A percentile compares a stretch with the other conserved stretches of the same genome.
Evolutionary conservation across 495 filamentous ascomycete species (phyloP).

Genomic region (Xylaria telfairii): DNA sequence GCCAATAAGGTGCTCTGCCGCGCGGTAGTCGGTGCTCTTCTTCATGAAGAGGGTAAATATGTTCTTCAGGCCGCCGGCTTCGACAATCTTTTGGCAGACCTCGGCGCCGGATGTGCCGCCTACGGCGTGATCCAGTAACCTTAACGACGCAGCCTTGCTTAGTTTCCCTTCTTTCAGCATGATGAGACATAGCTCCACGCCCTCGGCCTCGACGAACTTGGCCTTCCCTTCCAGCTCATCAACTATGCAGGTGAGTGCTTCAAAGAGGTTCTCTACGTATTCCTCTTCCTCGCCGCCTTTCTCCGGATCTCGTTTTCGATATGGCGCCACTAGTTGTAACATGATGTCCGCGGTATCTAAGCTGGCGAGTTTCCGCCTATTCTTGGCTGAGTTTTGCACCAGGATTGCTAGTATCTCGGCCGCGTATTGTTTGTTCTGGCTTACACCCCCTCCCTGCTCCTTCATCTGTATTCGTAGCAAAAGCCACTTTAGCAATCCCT

Average conservation of each 20-base stretch:
- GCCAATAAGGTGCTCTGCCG: constrained; percentile 84
- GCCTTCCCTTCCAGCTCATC: constrained; percentile 77
- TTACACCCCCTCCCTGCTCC: constrained; percentile 44
- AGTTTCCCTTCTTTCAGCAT: constrained; percentile 79
- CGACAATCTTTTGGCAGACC: constrained; percentile 78
- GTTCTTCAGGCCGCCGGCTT: constrained; percentile 83
- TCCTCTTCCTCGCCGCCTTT: constrained; percentile 93
- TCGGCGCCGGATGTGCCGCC: constrained; percentile 58
- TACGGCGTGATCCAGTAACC: constrained; percentile 84
- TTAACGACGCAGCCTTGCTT: constrained; percentile 75
- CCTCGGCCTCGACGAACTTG: constrained; percentile 88
- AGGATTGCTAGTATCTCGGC: constrained; percentile 92
- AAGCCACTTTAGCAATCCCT: constrained; percentile 75
- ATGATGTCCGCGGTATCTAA: constrained; percentile 79
- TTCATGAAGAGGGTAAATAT: constrained; percentile 91
- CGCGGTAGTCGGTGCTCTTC: constrained; percentile 72
- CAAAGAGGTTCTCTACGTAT: constrained; percentile 92
- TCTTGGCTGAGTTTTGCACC: constrained; percentile 64
- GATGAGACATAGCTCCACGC: constrained; percentile 86
- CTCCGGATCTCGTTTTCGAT: constrained; percentile 84
- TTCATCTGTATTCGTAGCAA: constrained; percentile 60
- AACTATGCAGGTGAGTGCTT: constrained; percentile 77
- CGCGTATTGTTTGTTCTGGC: constrained; percentile 95
- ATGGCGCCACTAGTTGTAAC: constrained; percentile 84
- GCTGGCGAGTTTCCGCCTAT: constrained; percentile 65